Evolutionary conservation across 257 asterid species (phyloP).

Genomic region (Nicotiana tabacum): DNA sequence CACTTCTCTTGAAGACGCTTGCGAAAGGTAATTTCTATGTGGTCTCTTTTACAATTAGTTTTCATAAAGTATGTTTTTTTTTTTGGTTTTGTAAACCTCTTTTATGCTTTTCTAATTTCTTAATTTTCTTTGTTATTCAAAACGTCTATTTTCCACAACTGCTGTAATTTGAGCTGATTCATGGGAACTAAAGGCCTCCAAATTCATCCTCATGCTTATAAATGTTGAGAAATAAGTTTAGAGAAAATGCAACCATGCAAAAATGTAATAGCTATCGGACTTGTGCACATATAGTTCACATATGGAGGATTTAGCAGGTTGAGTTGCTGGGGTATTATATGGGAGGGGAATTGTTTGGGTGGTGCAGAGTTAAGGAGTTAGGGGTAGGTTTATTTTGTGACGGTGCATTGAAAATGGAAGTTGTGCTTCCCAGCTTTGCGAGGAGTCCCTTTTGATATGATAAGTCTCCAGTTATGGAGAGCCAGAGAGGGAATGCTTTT

Average conservation of each 20-base stretch:
- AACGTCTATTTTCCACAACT: neutral
- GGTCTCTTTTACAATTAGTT: neutral
- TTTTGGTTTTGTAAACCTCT: neutral
- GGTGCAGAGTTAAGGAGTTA: neutral
- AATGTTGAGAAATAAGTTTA: neutral
- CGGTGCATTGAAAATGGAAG: neutral
- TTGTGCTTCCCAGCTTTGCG: neutral
- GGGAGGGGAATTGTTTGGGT: neutral
- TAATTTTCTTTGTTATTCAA: neutral
- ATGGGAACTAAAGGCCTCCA: neutral
- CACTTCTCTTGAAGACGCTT: constrained; percentile 88
- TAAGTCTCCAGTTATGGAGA: neutral
- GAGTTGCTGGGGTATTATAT: neutral
- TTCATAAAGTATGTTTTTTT: neutral
- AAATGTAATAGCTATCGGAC: neutral
- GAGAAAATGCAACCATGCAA: neutral
- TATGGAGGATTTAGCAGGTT: neutral
- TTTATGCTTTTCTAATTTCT: neutral
- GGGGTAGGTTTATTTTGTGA: neutral
- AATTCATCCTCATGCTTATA: neutral
- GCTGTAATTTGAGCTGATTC: neutral
- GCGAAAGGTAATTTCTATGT: constrained; percentile 53
- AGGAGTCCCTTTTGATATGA: neutral
- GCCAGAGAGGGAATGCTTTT: neutral
- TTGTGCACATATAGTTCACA: neutral